Base-by-base conservation (phyloP, 2,329 filamentous ascomycete genomes). In the Pseudodiploospora longispora region DNA sequence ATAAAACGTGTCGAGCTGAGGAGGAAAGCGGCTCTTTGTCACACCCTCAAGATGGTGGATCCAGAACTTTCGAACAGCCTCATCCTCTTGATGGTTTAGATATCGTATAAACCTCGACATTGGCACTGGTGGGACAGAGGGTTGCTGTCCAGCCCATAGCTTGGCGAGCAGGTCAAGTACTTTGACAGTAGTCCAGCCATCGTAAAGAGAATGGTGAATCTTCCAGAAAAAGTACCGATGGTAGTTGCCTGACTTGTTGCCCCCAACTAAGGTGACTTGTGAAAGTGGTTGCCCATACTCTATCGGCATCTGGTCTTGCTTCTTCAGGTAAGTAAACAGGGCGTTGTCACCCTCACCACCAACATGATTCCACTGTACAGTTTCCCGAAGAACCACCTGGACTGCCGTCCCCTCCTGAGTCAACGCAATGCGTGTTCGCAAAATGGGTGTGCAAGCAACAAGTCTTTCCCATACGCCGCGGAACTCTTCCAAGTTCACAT, bases 151-250 rank as follows among this genome's bases (percentile, higher is more conserved):
- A 6, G 44, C 33, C 30, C 44, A 46, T 10, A 39, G 28, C 5
- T 33, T 19, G 10, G 27, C 10, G 7, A 43, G 10, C 10, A 34
- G 10, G 9, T 50, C 41, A 27, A 43, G 38, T 27, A 50, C 40
- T 31, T 34, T 41, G 5, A 28, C 9, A 29, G 45, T 27, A 28
- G 39, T 42, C 46, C 47, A 53, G 9, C 51, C 54, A 38, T 56
- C 54, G 31, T 54, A 56, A 5, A 53, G 10, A n/a, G 48, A 41
- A 40, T 56, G 54, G 30, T 56, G 54, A 4, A 47, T 42, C 5
- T 48, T 49, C 36, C 48, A 53, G 3, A 52, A 42, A 9, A 55
- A 47, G 10, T 38, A 50, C 1, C 36, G 10, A 4, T 36, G 36
- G 19, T 10, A 8, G 10, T 35, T 33, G 19, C 19, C 3, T 19